Base-by-base conservation (phyloP, 305 asterid species). In the Lippia alba region DNA sequence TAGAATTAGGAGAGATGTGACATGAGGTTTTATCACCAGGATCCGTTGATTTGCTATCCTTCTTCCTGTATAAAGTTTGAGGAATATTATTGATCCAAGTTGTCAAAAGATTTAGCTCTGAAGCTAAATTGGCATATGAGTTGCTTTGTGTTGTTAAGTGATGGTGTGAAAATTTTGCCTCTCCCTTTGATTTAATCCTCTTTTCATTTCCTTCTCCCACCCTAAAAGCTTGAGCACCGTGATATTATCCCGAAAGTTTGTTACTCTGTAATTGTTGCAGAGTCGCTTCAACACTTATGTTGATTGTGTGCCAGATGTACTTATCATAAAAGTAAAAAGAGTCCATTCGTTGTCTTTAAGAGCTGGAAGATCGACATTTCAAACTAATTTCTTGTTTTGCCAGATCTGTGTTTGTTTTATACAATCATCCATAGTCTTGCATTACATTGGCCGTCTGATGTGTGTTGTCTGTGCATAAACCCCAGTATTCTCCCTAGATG, bases 81-180 rank as follows among this genome's bases (percentile, higher is more conserved):
- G 45, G 32, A 14, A 14, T 16, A 9, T 15, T 12, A 5, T 64
- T 32, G 18, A 12, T 45, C 18, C 12, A 39, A 5, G 14, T 7
- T 34, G 60, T 19, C 54, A 46, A 4, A 54, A 53, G 15, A 17
- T 41, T 34, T 64, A 45, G 8, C 9, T 36, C 51, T n/a, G 4
- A 48, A 44, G 9, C 24, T 17, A 20, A 44, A 40, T 19, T 58
- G 30, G 62, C 36, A 33, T 51, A 63, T 61, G 15, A 59, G 10
- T 66, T 16, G n/a, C 64, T 51, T 57, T 67, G 45, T 14, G 33
- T 61, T 63, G 24, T 56, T 46, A 59, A 54, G 51, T 12, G 17
- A 45, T 14, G 12, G 24, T 24, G 40, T 15, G 68, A 44, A 64
- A 16, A 34, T n/a, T 63, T 6, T 57, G 19, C 66, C 40, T 7